Base-by-base conservation (phyloP, 805 yeast species). In the Wilhelminamyces savonicus region DNA sequence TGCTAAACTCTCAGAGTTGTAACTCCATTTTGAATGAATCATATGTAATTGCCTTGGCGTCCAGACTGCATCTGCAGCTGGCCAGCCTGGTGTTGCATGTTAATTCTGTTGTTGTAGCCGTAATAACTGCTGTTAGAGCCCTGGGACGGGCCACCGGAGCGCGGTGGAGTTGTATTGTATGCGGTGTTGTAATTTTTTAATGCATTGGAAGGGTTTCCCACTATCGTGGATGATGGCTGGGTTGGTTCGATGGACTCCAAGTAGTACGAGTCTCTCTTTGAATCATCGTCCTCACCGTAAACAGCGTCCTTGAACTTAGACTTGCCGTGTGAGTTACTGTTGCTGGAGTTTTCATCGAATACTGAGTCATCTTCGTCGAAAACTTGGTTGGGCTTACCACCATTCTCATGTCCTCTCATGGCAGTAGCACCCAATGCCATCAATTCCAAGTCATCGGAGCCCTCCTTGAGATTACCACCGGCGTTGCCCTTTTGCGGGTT, bases 391-490 rank as follows among this genome's bases (percentile, higher is more conserved):
- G 43, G 36, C 20, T 45, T 43, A 10, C 43, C 50, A 13, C 52
- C 57, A 32, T 61, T 56, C 32, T 72, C 77, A 43, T 74, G 79
- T 13, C 79, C 80, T 46, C 69, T 71, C 78, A 72, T 72, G 23
- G 78, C 79, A 16, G 78, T 68, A 3, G 80, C 82, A 19, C 87
- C 88, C 30, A 82, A 66, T 2, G 83, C 90, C 50, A 76, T 76
- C 40, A 82, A 67, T 56, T 82, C 90, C 36, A 78, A 62, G 36
- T 69, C 78, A 17, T 60, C 69, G 37, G 54, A 44, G 24, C 50
- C 34, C 40, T 52, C 34, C 16, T 29, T 9, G n/a, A n/a, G n/a
- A n/a, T n/a, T n/a, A n/a, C n/a, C n/a, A 13, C 29, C 26, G 21
- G 20, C 26, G 7, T 43, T 44, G n/a, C 39, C 44, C 28, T 41